Evolutionary conservation across 768 basidiomycete species (phyloP).

Genomic region (Suillus plorans): DNA sequence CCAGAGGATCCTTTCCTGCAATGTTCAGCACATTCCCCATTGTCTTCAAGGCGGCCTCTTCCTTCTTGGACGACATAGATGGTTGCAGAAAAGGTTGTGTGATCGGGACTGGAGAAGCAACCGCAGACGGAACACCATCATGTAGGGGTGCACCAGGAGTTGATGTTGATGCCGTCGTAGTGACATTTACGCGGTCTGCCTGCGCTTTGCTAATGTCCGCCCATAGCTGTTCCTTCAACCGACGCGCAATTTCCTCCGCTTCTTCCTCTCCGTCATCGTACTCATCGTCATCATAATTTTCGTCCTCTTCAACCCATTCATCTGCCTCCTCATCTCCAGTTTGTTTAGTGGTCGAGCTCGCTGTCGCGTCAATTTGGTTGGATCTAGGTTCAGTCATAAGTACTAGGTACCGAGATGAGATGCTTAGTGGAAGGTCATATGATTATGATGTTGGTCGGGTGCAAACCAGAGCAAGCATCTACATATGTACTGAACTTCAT

Average conservation of each 20-base stretch:
- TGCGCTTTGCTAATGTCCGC: slow-evolving; percentile 71
- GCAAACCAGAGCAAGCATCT: neutral
- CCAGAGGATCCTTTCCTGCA: slow-evolving; percentile 55
- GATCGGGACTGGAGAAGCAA: neutral
- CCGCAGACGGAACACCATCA: neutral
- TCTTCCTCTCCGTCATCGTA: slow-evolving; percentile 65
- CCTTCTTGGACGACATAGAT: slow-evolving; percentile 38
- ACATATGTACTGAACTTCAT: neutral
- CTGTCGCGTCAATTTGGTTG: neutral
- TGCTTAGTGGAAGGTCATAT: neutral
- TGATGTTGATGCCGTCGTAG: slow-evolving; percentile 8
- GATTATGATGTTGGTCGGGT: neutral
- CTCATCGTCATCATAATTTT: slow-evolving; percentile 49
- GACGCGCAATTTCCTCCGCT: slow-evolving; percentile 71
- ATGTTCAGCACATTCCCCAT: slow-evolving; percentile 63
- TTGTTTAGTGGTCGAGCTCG: neutral
- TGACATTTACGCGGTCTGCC: slow-evolving; percentile 36
- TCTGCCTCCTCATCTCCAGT: slow-evolving; percentile 17
- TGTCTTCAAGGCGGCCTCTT: slow-evolving; percentile 61
- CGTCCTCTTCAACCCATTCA: slow-evolving; percentile 42
- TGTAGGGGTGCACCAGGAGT: neutral
- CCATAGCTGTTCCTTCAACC: slow-evolving; percentile 75
- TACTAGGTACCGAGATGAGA: neutral
- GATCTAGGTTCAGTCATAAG: slow-evolving; percentile 1
- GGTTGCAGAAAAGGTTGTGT: slow-evolving; percentile 2